Evolutionary conservation across 148 eudicot genomes (phyloP).

Genomic region (Nepenthes gracilis): DNA sequence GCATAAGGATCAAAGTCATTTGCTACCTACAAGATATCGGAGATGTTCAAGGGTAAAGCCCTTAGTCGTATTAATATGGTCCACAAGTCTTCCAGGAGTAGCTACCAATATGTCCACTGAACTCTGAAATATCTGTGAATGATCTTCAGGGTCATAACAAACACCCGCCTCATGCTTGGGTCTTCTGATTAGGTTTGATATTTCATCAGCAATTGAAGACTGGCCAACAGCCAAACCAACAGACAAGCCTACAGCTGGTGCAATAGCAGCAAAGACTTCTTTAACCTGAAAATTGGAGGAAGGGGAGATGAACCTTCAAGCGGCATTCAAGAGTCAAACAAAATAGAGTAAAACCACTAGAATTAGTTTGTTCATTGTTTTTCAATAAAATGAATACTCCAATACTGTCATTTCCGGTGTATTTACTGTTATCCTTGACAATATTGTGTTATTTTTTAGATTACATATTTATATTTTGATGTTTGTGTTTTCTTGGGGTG

Average conservation of each 20-base stretch:
- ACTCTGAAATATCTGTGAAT: constrained; percentile 34
- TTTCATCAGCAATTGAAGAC: constrained; percentile 82
- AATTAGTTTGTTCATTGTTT: neutral
- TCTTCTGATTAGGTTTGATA: constrained; percentile 52
- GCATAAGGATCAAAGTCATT: neutral
- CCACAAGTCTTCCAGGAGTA: constrained; percentile 97
- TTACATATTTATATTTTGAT: too few relatives aligned
- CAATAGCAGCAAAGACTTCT: constrained; percentile 72
- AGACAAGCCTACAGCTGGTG: constrained; percentile 86
- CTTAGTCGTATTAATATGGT: constrained; percentile 71
- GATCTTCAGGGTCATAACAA: constrained; percentile 66
- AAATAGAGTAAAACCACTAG: neutral
- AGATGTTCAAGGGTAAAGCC: constrained; percentile 95
- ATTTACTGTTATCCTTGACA: too few relatives aligned
- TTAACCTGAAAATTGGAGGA: constrained; percentile 51
- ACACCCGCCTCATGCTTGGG: constrained; percentile 49
- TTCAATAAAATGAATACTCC: too few relatives aligned
- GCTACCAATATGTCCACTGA: constrained; percentile 91
- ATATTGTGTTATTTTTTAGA: too few relatives aligned
- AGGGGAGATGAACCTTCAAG: neutral
- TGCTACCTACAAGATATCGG: constrained; percentile 64
- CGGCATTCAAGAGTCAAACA: neutral
- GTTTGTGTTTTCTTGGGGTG: too few relatives aligned
- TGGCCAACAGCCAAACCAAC: constrained; percentile 97
- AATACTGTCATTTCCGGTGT: too few relatives aligned